Evolutionary conservation across 31 red algal genomes (phyloP), one percentile per base, ranked within the genome.

Genomic region (Porphyra umbilicalis): DNA sequence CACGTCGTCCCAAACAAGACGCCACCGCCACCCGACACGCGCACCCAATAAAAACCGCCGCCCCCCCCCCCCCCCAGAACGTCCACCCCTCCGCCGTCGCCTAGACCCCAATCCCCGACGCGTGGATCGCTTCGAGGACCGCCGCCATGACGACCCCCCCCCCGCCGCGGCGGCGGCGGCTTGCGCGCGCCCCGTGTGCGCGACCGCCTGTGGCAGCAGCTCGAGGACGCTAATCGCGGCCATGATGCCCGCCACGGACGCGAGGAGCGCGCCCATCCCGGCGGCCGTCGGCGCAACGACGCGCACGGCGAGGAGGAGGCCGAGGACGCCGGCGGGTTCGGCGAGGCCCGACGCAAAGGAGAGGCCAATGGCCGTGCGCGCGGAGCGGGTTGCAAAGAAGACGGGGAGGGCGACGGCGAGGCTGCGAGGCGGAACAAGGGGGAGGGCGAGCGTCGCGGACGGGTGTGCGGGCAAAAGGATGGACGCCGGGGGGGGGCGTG

Each of bases 301-400:
- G 29, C 80, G 39, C 42, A 92, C 34, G 36, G 86, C 39, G 25
- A 38, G 10, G 32, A 83, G 35, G 40, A 83, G 76, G 44, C 88
- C 68, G 7, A 92, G 38, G 18, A 92, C 90, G 75, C 90, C 90
- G 40, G 75, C 85, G 38, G 91, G 91, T 79, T 93, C 91, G 25
- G 91, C 86, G 33, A 89, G 35, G 35, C 91, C 91, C 10, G 86
- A 88, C 71, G 67, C 75, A 31, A 93, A 89, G 31, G 91, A 84
- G 75, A 88, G 75, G 32, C 36, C 33, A 33, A 93, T 79, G 34
- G 86, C 86, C 74, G 86, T 85, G 25, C 38, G 37, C 35, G 40
- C 46, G 76, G 81, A 71, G 31, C 46, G 31, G 32, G 90, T 92
- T 2, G 90, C 85, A 88, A 87, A 92, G 31, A 82, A 92, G 39